Base-by-base conservation (phyloP, 306 rosid species). In the Luffa acutangula region DNA sequence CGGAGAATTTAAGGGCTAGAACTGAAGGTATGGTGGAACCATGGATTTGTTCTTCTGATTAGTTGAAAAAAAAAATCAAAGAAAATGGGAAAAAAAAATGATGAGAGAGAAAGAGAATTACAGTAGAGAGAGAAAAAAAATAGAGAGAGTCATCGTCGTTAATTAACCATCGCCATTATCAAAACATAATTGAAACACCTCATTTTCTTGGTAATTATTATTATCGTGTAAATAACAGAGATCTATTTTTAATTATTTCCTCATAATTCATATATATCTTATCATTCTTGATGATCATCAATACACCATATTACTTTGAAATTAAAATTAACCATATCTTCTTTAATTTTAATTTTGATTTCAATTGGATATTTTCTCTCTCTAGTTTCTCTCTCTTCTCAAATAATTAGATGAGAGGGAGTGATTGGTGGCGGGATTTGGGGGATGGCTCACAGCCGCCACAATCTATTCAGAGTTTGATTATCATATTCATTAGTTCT, bases 31-130 rank as follows among this genome's bases (percentile, higher is more conserved):
- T 90, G 89, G 87, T 91, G 82, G 97, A 96, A 88, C 88, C 99
- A 56, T 96, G 98, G 98, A 91, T 96, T 86, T 96, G 97, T 86
- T 96, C 99, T 64, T 91, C 99, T 36, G 97, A 96, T 83, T 94
- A 84, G 81, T 39, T 72, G 7, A 4, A 34, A 14, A 52, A 58
- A 56, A 9, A 25, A 31, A 36, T 10, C 49, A 76, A 9, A 66
- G 39, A 80, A 74, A 74, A 51, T 5, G 20, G 21, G 77, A 25
- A 25, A 36, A 54, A 54, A 66, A 74, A 74, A 33, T 34, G 21
- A 74, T 31, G 78, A 74, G 42, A 72, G 3, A 70, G 34, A 67
- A 14, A 63, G 74, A 39, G 75, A 69, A 42, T 66, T 66, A 66
- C 51, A 66, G 74, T 66, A 66, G 41, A 60, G 18, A 60, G 63